A percentile compares a stretch with the other conserved stretches of the same genome.
These are phyloP conservation scores for Gossypium australe DNA, from an alignment of 345 rosid genomes.

Conservation along the genomic window DNA sequence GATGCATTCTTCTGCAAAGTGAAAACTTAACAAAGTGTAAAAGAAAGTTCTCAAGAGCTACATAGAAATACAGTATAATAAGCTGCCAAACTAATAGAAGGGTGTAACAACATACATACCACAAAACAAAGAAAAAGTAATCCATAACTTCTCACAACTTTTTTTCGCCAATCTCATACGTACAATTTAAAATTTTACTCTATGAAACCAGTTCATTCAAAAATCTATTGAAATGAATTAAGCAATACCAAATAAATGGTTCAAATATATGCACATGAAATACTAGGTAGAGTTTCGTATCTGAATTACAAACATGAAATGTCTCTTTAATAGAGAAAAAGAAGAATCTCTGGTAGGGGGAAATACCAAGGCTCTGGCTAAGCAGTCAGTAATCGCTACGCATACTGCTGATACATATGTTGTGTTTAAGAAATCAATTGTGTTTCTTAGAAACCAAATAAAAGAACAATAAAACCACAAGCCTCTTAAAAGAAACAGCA, in stretches of 20 bases:
- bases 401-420: background rate
- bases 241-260: background rate
- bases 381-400: background rate
- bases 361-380: background rate
- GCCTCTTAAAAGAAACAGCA: background rate
- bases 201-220: background rate
- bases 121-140: background rate
- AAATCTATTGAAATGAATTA: background rate
- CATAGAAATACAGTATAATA: background rate
- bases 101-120: background rate
- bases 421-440: background rate
- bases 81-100: background rate
- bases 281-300: background rate
- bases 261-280: background rate
- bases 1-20: slow-evolving; percentile 2
- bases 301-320: background rate
- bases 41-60: background rate
- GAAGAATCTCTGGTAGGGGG: background rate
- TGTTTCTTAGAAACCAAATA: background rate
- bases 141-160: background rate
- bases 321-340: background rate
- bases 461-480: background rate
- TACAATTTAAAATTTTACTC: background rate
- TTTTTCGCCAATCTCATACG: background rate
- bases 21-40: background rate